Conservation (phyloP, 805 yeast species). For the Tetrapisispora phaffii region DNA sequence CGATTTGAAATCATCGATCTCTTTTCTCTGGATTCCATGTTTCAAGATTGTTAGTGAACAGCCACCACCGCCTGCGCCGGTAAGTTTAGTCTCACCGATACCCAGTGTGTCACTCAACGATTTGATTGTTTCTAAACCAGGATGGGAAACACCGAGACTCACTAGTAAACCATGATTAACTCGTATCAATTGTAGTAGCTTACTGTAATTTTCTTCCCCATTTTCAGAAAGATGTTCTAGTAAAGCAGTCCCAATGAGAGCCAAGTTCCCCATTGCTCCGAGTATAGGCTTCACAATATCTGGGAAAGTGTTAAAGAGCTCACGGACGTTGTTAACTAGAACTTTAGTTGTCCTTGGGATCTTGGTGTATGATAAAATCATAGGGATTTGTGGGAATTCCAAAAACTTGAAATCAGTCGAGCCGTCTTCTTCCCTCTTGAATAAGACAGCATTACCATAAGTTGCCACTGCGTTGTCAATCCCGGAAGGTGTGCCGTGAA, state of each 20-base stretch:
- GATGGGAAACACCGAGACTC: constrained; percentile 86
- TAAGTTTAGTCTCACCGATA: constrained; percentile 83
- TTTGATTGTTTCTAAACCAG: constrained; percentile 71
- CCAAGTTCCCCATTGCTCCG: constrained; percentile 66
- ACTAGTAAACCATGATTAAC: constrained; percentile 83
- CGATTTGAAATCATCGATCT: constrained; percentile 27
- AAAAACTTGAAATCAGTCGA: constrained; percentile 20
- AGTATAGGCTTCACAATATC: constrained; percentile 47
- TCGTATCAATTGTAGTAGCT: constrained; percentile 52
- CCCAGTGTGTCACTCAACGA: constrained; percentile 49
- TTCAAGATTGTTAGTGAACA: constrained; percentile 83
- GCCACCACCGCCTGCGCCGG: constrained; percentile 99
- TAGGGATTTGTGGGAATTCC: constrained; percentile 56
- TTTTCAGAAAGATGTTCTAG: constrained; percentile 35
- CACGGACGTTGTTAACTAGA: constrained; percentile 68
- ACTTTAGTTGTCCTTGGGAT: constrained; percentile 84
- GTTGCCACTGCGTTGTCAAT: constrained; percentile 95
- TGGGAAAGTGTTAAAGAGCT: constrained; percentile 42
- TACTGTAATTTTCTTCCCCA: constrained; percentile 27
- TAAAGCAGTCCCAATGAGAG: constrained; percentile 24
- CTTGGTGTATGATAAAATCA: constrained; percentile 73
- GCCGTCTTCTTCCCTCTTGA: constrained; percentile 41
- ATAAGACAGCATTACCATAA: constrained; percentile 90
- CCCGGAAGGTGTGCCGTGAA: constrained; percentile 95
- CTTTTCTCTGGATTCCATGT: constrained; percentile 32